phyloP scores from a whole-genome alignment of 768 basidiomycete genomes.

The Hygrophoropsis aurantiaca region DNA sequence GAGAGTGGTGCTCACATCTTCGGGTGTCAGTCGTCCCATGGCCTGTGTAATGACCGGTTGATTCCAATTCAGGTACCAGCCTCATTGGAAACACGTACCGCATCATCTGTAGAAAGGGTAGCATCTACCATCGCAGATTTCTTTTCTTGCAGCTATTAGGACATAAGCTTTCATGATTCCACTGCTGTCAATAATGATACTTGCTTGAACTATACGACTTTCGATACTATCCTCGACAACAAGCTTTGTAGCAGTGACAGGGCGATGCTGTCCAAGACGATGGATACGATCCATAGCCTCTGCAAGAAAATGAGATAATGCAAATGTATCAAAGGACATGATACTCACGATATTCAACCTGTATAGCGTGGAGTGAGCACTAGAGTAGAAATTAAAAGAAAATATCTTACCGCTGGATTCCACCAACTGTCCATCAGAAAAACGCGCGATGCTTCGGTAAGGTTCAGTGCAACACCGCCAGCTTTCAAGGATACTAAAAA shows the following conservation, averaged over 20 bases:
- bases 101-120: conserved; percentile 79
- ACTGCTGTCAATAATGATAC: conserved; percentile 5
- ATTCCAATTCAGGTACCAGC: neutral
- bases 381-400: conserved; percentile 3
- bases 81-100: conserved; percentile 41
- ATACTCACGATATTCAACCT: conserved; percentile 79
- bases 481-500: conserved; percentile 97
- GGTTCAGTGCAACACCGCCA: conserved; percentile 88
- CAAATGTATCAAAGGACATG: neutral
- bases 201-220: conserved; percentile 84
- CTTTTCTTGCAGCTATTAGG: conserved; percentile 82
- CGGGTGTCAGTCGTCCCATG: conserved; percentile 91
- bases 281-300: conserved; percentile 98
- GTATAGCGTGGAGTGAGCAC: neutral
- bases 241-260: conserved; percentile 90
- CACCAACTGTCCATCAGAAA: conserved; percentile 99
- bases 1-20: conserved; percentile 50
- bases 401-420: conserved; percentile 82
- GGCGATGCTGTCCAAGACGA: conserved; percentile 90
- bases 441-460: conserved; percentile 90
- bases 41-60: conserved; percentile 46
- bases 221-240: conserved; percentile 97
- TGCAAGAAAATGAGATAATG: conserved; percentile 29
- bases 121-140: conserved; percentile 95
- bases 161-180: conserved; percentile 2